phyloP scores from a whole-genome alignment of 345 rosid species.

The Sisymbrium irio region DNA sequence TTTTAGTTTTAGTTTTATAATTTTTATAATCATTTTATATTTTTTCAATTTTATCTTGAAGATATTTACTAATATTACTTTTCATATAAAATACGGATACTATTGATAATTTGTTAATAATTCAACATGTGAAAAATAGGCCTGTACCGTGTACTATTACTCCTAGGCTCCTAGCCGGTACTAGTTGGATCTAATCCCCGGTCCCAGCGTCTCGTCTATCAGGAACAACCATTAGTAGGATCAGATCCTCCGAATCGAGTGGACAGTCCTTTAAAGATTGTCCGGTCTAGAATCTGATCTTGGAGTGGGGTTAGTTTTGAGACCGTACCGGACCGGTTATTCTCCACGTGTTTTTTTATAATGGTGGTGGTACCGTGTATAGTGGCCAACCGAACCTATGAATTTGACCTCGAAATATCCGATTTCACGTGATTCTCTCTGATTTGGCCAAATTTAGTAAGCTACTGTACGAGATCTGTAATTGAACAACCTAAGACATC shows the following conservation, averaged over 20 bases:
- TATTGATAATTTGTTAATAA: not conserved
- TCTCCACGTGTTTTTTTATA: conserved; percentile 15
- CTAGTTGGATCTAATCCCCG: not conserved
- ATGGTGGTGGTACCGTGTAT: not conserved
- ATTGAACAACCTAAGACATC: conserved; percentile 31
- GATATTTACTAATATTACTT: not conserved
- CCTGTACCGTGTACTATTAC: not conserved
- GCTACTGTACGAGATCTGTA: conserved; percentile 15
- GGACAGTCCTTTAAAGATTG: conserved; percentile 18
- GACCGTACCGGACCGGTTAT: conserved; percentile 21
- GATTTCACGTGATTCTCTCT: conserved; percentile 32
- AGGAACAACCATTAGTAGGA: conserved; percentile 21
- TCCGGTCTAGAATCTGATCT: conserved; percentile 37
- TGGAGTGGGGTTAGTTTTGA: conserved; percentile 22
- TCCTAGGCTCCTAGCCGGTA: not conserved
- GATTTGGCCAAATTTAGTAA: conserved; percentile 18
- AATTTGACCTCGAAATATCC: conserved; percentile 11
- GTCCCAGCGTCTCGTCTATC: not conserved
- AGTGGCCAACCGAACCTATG: conserved; percentile 25
- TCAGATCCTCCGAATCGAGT: conserved; percentile 20
- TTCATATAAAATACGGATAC: not conserved
- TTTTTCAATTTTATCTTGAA: too few relatives aligned
- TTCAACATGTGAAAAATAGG: not conserved
- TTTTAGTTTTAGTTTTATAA: too few relatives aligned
- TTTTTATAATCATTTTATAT: too few relatives aligned